These are phyloP conservation scores for Puccinia sorghi DNA, from an alignment of 1,284 basidiomycete genomes.

Conservation along the genomic window DNA sequence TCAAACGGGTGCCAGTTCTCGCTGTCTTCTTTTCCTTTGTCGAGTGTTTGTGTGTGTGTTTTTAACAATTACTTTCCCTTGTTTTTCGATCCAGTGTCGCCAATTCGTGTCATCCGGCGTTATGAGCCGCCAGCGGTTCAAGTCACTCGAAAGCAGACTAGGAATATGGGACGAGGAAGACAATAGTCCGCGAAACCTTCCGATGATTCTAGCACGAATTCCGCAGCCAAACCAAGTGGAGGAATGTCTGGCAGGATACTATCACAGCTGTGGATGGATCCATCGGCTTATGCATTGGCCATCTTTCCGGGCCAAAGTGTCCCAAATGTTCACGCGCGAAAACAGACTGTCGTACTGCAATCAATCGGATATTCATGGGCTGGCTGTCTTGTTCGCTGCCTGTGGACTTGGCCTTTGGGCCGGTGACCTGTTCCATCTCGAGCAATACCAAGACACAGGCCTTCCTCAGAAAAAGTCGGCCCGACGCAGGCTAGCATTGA, in stretches of 20 bases:
- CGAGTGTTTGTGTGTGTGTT: not conserved
- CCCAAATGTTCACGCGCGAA: conserved; percentile 5
- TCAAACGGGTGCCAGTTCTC: not conserved
- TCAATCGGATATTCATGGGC: conserved; percentile 17
- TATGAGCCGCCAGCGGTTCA: not conserved
- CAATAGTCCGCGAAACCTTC: conserved; percentile 11
- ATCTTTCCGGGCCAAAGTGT: conserved; percentile 10
- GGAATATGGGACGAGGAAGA: conserved; percentile 15
- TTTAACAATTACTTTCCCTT: too few relatives aligned
- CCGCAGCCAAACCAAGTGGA: conserved; percentile 6
- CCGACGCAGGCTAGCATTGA: conserved; percentile 10
- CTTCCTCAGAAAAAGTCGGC: conserved; percentile 5
- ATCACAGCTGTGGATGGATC: conserved; percentile 23
- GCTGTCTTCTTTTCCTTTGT: not conserved
- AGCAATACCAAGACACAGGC: conserved; percentile 5
- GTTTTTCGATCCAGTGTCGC: not conserved
- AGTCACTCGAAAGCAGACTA: conserved; percentile 9
- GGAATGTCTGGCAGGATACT: conserved; percentile 13
- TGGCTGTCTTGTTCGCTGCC: conserved; percentile 31
- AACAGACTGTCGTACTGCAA: not conserved
- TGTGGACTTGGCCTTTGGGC: conserved; percentile 35
- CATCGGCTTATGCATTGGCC: conserved; percentile 37
- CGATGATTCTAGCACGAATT: conserved; percentile 11
- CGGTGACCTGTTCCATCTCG: not conserved
- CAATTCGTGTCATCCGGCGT: conserved; percentile 18